A percentile compares a stretch with the other conserved stretches of the same genome.
These are phyloP conservation scores for Aspergillus sp. DNA, from an alignment of 2,329 filamentous ascomycete species.

Conservation along the genomic window DNA sequence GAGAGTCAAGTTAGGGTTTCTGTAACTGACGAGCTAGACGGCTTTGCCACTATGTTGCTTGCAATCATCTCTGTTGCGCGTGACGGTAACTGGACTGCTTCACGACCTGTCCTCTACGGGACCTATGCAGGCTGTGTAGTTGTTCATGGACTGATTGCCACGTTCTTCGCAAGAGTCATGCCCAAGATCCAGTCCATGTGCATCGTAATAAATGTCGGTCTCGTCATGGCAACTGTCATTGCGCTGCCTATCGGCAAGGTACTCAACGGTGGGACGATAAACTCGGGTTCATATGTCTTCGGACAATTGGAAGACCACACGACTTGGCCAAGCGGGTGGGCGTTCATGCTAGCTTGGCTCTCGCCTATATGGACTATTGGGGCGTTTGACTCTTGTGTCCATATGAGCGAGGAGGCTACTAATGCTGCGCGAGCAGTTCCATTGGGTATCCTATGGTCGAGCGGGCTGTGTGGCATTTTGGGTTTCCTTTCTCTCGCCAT, in stretches of 20 bases:
- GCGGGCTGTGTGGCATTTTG: conserved; percentile 49
- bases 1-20: too few species aligned
- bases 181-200: conserved; percentile 58
- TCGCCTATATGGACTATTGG: conserved; percentile 60
- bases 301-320: conserved; percentile 57
- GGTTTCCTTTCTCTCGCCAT: conserved; percentile 60
- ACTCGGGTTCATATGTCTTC: conserved; percentile 54
- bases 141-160: conserved; percentile 56
- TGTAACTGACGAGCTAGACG: conserved; percentile 12
- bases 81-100: conserved; percentile 57
- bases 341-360: conserved; percentile 62
- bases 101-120: conserved; percentile 56
- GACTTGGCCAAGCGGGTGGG: conserved; percentile 57
- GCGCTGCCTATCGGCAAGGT: conserved; percentile 53
- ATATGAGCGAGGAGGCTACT: conserved; percentile 61
- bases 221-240: conserved; percentile 56
- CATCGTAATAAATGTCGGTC: conserved; percentile 54
- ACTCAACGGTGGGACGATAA: conserved; percentile 26
- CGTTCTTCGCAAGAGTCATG: conserved; percentile 57
- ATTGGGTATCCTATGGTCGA: conserved; percentile 58
- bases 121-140: conserved; percentile 57
- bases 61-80: conserved; percentile 58
- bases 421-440: conserved; percentile 62
- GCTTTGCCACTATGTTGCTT: conserved; percentile 36
- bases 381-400: conserved; percentile 57